A percentile compares a stretch with the other conserved stretches of the same genome.
Conservation (phyloP, 1,139 yeast species). For the Scheffersomyces titani region DNA sequence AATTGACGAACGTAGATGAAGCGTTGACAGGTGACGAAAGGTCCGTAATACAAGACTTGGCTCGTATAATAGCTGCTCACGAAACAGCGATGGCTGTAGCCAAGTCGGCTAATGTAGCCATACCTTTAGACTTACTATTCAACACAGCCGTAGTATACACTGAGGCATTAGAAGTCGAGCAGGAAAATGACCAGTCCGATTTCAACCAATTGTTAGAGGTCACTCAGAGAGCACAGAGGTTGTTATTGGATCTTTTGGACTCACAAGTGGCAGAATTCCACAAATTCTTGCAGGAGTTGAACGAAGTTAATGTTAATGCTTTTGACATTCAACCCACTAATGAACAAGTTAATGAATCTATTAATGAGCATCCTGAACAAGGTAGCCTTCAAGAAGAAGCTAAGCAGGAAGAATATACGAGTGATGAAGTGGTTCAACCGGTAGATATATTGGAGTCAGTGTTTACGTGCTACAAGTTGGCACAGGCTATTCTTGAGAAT, state of each 20-base stretch:
- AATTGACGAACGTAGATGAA: conserved; percentile 42
- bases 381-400: conserved; percentile 6
- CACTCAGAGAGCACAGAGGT: conserved; percentile 17
- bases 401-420: conserved; percentile 21
- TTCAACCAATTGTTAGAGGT: conserved; percentile 17
- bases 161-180: conserved; percentile 45
- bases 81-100: conserved; percentile 33
- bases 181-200: conserved; percentile 14
- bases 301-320: conserved; percentile 2
- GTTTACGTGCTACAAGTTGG: conserved; percentile 29
- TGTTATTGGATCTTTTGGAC: conserved; percentile 18
- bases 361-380: conserved; percentile 6
- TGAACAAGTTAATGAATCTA: conserved; percentile 1
- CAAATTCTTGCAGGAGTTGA: conserved; percentile 29
- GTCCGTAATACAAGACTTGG: conserved; percentile 42
- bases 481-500: conserved; percentile 34
- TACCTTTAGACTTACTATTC: conserved; percentile 44
- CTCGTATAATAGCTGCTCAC: conserved; percentile 36
- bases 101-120: conserved; percentile 7
- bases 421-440: conserved; percentile 38
- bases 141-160: conserved; percentile 50
- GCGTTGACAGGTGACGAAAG: conserved; percentile 30
- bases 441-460: conserved; percentile 41
- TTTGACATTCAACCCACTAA: conserved; percentile 3
- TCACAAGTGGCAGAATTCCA: conserved; percentile 28